These are phyloP conservation scores for Saposhnikovia divaricata DNA, from an alignment of 129 eudicot species.

Conservation along the genomic window DNA sequence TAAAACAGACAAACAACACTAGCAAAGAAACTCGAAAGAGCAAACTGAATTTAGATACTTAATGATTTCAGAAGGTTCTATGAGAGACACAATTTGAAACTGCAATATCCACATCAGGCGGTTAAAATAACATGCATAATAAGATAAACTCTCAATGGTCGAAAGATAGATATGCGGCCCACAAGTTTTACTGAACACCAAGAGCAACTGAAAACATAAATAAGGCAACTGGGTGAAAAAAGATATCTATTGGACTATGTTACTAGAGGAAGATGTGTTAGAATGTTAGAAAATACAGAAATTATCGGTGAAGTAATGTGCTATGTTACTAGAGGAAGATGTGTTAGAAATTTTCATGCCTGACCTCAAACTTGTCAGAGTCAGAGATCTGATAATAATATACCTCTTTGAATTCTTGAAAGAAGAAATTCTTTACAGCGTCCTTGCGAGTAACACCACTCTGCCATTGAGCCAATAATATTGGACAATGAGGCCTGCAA, in stretches of 20 bases:
- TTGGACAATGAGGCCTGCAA: slow-evolving; percentile 62
- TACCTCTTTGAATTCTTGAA: slow-evolving; percentile 72
- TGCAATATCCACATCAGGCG: not conserved
- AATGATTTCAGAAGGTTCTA: not conserved
- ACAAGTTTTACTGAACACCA: not conserved
- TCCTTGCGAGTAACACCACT: slow-evolving; percentile 91
- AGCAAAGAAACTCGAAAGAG: not conserved
- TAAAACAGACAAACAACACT: not conserved
- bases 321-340: not conserved
- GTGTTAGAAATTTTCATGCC: not conserved
- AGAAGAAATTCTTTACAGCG: slow-evolving; percentile 50
- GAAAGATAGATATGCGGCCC: not conserved
- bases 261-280: no score
- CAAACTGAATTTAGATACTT: not conserved
- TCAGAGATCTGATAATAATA: not conserved
- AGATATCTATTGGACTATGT: not conserved
- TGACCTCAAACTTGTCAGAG: not conserved
- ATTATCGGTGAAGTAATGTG: not conserved
- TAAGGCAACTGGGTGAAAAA: not conserved
- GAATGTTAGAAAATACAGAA: not conserved
- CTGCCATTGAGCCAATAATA: slow-evolving; percentile 83
- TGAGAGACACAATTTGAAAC: not conserved
- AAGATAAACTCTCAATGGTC: not conserved
- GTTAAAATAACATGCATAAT: not conserved
- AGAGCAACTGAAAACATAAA: not conserved